A percentile compares a stretch with the other conserved stretches of the same genome.
phyloP scores from a whole-genome alignment of 2,329 filamentous ascomycete genomes.

The Anisogramma anomala region DNA sequence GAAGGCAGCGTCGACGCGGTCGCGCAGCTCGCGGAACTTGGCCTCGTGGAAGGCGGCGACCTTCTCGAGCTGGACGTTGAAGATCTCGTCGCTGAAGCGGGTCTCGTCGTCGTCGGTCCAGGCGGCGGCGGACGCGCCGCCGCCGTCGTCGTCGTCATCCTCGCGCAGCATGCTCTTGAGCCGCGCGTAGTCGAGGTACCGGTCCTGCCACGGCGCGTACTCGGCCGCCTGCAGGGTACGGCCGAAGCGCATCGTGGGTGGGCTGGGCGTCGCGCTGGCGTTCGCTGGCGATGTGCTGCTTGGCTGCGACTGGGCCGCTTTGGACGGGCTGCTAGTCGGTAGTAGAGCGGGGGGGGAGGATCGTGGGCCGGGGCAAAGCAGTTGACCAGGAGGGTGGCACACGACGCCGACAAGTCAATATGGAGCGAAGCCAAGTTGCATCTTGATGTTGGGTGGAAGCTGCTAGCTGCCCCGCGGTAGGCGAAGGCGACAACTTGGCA shows the following conservation, averaged over 20 bases:
- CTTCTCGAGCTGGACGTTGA: slow-evolving; percentile 91
- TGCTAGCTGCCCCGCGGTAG: too few species aligned
- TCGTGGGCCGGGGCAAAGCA: too few species aligned
- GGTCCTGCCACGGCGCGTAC: slow-evolving; percentile 79
- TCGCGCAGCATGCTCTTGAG: slow-evolving; percentile 84
- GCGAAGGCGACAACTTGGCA: too few species aligned
- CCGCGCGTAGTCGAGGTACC: slow-evolving; percentile 93
- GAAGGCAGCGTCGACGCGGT: slow-evolving; percentile 43
- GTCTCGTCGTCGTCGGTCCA: slow-evolving; percentile 96
- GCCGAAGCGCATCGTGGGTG: slow-evolving; percentile 71
- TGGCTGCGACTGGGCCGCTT: too few species aligned
- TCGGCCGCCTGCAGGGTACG: slow-evolving; percentile 70
- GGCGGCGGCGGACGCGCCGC: slow-evolving; percentile 47
- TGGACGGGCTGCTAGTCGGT: too few species aligned
- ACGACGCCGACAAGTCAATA: too few species aligned
- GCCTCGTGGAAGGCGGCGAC: slow-evolving; percentile 80
- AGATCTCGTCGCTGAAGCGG: slow-evolving; percentile 84
- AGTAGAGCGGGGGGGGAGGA: too few species aligned
- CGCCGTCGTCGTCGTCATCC: slow-evolving; percentile 54
- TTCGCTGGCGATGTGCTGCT: too few species aligned
- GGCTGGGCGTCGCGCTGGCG: too few species aligned
- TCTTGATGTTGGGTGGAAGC: too few species aligned
- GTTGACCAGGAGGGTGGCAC: too few species aligned
- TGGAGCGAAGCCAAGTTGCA: too few species aligned
- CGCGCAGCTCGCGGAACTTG: slow-evolving; percentile 49